Percentiles rank a stretch among this genome's conserved stretches.
phyloP scores from a whole-genome alignment of 306 rosid species.

The Castanopsis chinensis region DNA sequence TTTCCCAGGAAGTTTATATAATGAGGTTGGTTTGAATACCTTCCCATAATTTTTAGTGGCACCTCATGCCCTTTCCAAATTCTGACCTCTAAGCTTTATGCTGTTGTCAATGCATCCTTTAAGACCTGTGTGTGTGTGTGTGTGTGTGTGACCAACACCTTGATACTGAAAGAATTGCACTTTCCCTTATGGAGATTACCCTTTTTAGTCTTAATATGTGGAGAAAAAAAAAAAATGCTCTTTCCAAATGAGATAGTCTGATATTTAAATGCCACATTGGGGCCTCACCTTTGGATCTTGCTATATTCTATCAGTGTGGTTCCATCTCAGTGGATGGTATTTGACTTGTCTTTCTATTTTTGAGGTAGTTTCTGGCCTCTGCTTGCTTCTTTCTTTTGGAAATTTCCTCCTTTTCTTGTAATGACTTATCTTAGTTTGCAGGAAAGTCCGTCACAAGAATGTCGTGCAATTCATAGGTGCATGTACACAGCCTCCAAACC shows the following conservation, averaged over 20 bases:
- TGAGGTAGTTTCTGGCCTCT: not conserved
- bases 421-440: slow-evolving; percentile 39
- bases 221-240: not conserved
- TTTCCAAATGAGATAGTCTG: not conserved
- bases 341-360: not conserved
- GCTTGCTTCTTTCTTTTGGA: not conserved
- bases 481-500: slow-evolving; percentile 84
- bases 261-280: not conserved
- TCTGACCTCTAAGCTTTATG: not conserved
- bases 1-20: slow-evolving; percentile 97
- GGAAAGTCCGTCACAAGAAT: slow-evolving; percentile 98
- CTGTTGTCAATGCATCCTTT: not conserved
- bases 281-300: not conserved
- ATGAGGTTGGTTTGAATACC: slow-evolving; percentile 70
- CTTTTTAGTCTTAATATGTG: not conserved
- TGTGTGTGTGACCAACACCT: not conserved
- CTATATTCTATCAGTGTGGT: not conserved
- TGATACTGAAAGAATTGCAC: slow-evolving; percentile 14
- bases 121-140: not conserved
- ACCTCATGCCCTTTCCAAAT: slow-evolving; percentile 17
- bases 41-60: slow-evolving; percentile 13
- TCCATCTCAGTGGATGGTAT: not conserved
- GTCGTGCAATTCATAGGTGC: slow-evolving; percentile 99
- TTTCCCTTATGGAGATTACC: slow-evolving; percentile 6
- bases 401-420: slow-evolving; percentile 22